Evolutionary conservation across 1,284 basidiomycete genomes (phyloP).

Genomic region (Leccinum pachyderme): DNA sequence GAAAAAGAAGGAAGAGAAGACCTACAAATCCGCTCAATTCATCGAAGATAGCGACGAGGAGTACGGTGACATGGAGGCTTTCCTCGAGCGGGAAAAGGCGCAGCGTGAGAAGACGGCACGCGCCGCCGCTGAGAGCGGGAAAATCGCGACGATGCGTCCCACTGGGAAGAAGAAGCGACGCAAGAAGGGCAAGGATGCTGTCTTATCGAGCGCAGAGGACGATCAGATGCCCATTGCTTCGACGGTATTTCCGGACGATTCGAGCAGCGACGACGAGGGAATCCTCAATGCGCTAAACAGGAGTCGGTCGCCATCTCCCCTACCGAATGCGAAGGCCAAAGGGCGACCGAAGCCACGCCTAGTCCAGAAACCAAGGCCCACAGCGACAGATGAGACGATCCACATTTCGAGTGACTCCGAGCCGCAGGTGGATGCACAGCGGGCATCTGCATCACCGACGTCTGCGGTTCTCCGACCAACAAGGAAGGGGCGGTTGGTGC

Average conservation of each 20-base stretch:
- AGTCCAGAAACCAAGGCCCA: conserved; percentile 17
- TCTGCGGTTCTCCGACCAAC: conserved; percentile 12
- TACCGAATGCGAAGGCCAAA: conserved; percentile 8
- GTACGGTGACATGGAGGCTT: conserved; percentile 70
- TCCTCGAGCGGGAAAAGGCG: conserved; percentile 73
- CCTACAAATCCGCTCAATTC: conserved; percentile 86
- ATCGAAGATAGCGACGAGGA: conserved; percentile 88
- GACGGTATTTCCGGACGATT: conserved; percentile 13
- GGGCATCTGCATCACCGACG: not conserved
- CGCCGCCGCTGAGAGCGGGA: conserved; percentile 45
- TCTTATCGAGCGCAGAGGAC: conserved; percentile 11
- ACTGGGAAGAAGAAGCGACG: conserved; percentile 71
- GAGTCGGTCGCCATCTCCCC: conserved; percentile 28
- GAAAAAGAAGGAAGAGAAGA: conserved; percentile 68
- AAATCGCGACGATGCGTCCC: conserved; percentile 56
- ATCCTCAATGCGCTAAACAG: conserved; percentile 20
- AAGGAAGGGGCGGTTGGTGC: conserved; percentile 36
- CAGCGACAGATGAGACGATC: conserved; percentile 12
- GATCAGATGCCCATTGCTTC: not conserved
- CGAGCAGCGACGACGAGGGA: conserved; percentile 22
- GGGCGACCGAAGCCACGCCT: conserved; percentile 32
- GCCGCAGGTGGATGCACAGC: not conserved
- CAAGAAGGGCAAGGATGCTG: conserved; percentile 29
- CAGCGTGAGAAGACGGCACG: conserved; percentile 49
- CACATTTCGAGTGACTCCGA: conserved; percentile 28